Evolutionary conservation across 2,329 filamentous ascomycete species (phyloP), one percentile per base, ranked within the genome.

Genomic region (Macrophomina pseudophaseolina): DNA sequence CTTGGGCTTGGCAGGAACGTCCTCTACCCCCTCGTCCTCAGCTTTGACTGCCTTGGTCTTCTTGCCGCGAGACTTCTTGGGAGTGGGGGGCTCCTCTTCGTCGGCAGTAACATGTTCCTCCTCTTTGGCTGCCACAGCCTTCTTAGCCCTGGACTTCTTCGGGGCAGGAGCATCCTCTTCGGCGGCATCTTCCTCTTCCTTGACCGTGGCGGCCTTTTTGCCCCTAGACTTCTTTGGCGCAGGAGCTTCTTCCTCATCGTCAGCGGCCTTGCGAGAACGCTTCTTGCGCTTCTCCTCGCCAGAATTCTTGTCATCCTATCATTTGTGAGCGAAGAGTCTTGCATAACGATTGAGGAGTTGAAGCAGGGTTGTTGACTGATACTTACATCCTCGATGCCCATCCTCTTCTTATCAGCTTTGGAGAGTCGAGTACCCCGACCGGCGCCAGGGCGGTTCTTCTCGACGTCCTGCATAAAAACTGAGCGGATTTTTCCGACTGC

Each of bases 361-460:
- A 44, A 64, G 68, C 64, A 51, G 63, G 58, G 23, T 3, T 63
- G 65, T 11, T 28, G 28, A n/a, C 7, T 23, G 23, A 9, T 16
- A 33, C 33, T 28, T 71, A 68, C 44, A 65, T 73, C 5, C 46
- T 48, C 6, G 64, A 62, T 75, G 70, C 72, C 78, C 53, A 74
- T 53, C 67, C 74, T 70, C 70, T 66, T 68, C 54, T 66, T 70
- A n/a, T 73, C 72, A 33, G 75, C 72, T 56, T 66, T 65, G 49
- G 71, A 71, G 14, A 72, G 69, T 28, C 87, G 88, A 74, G 91
- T 91, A 30, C 90, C 90, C 67, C 81, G 42, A n/a, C 42, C 85
- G 72, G 84, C 82, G 16, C 91, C 91, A 3, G 87, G 89, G 23
- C 86, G 83, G 75, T 95, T 96, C 80, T 87, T 86, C 74, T 91